A percentile compares a stretch with the other conserved stretches of the same genome.
phyloP scores from a whole-genome alignment of 83 land plant species.

The Isoetes engelmannii region DNA sequence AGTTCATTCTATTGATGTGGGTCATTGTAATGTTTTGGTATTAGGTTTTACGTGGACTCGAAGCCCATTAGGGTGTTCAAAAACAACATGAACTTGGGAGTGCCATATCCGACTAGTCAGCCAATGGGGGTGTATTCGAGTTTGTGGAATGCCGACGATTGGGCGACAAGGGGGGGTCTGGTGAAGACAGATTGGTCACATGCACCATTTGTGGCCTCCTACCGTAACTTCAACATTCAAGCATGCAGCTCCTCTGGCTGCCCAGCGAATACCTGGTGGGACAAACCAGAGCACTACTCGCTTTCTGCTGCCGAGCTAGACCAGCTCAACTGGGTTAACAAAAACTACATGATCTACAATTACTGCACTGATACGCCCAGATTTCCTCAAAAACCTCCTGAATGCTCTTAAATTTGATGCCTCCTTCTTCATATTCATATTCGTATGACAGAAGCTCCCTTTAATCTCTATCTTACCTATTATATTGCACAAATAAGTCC shows the following conservation, averaged over 20 bases:
- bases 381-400: constrained; percentile 48
- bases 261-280: constrained; percentile 52
- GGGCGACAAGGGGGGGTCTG: constrained; percentile 64
- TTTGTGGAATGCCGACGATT: constrained; percentile 62
- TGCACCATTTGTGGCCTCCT: constrained; percentile 55
- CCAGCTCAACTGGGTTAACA: constrained; percentile 45
- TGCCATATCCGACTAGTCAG: constrained; percentile 44
- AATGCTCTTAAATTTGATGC: constrained; percentile 35
- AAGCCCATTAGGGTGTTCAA: constrained; percentile 59
- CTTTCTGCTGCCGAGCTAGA: constrained; percentile 30
- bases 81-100: constrained; percentile 42
- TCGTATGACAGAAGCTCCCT: no score
- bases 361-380: constrained; percentile 61
- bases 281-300: constrained; percentile 27
- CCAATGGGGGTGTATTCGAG: constrained; percentile 60
- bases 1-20: no score
- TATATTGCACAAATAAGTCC: no score
- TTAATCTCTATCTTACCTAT: no score
- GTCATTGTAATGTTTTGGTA: no score
- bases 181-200: constrained; percentile 61
- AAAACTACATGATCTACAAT: constrained; percentile 59
- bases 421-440: neutral
- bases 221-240: constrained; percentile 53
- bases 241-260: constrained; percentile 47
- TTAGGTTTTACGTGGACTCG: constrained; percentile 50